A percentile compares a stretch with the other conserved stretches of the same genome.
phyloP scores from a whole-genome alignment of 495 filamentous ascomycete species.

The Tuber melanosporum region DNA sequence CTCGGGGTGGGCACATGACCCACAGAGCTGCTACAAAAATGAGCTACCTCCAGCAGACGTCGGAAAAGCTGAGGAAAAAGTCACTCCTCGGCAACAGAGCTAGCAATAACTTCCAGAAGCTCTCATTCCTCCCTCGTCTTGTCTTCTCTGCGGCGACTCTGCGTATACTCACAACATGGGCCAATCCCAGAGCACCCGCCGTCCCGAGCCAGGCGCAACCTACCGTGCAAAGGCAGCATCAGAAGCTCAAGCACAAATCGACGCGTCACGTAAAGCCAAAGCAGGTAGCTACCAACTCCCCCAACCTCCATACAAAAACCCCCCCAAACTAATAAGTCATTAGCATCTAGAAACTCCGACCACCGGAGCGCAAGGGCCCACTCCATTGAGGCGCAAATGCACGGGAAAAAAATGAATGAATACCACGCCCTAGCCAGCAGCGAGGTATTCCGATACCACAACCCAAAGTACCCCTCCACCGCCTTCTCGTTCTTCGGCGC shows the following conservation, averaged over 20 bases:
- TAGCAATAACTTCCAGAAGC: not conserved
- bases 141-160: not conserved
- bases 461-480: constrained; percentile 16
- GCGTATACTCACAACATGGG: constrained; percentile 10
- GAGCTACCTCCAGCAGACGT: not conserved
- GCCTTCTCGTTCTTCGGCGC: not conserved
- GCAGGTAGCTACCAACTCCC: not conserved
- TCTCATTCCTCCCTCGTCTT: not conserved
- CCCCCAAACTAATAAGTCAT: not conserved
- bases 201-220: constrained; percentile 7
- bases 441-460: constrained; percentile 20
- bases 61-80: not conserved
- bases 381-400: constrained; percentile 13
- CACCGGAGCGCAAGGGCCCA: constrained; percentile 12
- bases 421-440: constrained; percentile 27
- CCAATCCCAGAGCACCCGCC: constrained; percentile 15
- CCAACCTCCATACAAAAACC: not conserved
- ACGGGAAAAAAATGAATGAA: constrained; percentile 5
- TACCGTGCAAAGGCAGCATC: constrained; percentile 15
- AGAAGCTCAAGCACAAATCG: constrained; percentile 4
- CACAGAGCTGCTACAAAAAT: not conserved
- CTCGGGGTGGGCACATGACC: not conserved
- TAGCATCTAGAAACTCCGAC: constrained; percentile 7
- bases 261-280: constrained; percentile 23
- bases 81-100: not conserved